phyloP scores from a whole-genome alignment of 441 rosid genomes.

The Corymbia calophylla region DNA sequence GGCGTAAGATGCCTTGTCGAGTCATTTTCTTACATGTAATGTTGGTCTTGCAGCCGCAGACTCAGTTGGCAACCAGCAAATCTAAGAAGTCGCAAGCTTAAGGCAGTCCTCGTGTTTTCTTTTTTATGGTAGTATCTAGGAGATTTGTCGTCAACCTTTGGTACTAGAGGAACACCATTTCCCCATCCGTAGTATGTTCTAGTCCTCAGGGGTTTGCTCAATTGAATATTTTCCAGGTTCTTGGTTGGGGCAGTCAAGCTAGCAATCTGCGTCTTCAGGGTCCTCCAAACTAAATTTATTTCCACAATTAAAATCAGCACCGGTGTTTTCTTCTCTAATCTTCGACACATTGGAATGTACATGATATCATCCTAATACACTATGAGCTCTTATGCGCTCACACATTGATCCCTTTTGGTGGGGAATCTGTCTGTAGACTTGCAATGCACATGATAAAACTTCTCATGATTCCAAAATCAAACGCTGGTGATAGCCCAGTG shows the following conservation, averaged over 20 bases:
- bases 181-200: neutral
- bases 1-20: neutral
- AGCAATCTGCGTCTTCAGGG: neutral
- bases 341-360: neutral
- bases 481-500: neutral
- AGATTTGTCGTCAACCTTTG: neutral
- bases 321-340: neutral
- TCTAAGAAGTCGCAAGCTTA: neutral
- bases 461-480: no score
- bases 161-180: neutral
- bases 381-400: neutral
- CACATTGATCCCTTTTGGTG: neutral
- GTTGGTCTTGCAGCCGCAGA: slow-evolving; percentile 6
- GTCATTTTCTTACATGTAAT: neutral
- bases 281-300: neutral
- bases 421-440: no score
- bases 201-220: neutral
- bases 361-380: neutral
- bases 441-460: no score
- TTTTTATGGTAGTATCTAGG: neutral
- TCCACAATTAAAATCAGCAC: neutral
- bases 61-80: slow-evolving; percentile 4
- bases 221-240: neutral
- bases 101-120: no score
- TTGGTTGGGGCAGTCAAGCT: neutral